These are phyloP conservation scores for Penicillium hesseltinei DNA, from an alignment of 2,329 filamentous ascomycete species.

Conservation along the genomic window DNA sequence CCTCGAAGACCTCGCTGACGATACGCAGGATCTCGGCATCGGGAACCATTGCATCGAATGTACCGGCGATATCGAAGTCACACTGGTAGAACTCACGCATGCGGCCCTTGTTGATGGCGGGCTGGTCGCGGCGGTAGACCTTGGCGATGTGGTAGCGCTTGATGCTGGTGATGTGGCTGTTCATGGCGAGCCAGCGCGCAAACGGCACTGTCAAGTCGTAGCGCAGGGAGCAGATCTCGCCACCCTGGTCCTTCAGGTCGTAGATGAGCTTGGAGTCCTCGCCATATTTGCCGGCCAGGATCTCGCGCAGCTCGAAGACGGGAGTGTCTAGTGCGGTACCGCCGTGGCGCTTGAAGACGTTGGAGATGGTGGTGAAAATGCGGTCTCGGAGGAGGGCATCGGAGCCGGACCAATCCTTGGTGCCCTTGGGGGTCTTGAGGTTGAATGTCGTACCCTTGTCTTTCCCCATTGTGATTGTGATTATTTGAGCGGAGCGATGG, in stretches of 20 bases:
- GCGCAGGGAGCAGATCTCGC: constrained; percentile 77
- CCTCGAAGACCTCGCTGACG: constrained; percentile 79
- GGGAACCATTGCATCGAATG: constrained; percentile 85
- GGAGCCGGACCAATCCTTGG: constrained; percentile 78
- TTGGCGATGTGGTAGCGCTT: constrained; percentile 96
- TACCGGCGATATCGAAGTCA: constrained; percentile 90
- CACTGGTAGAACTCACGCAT: constrained; percentile 98
- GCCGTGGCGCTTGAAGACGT: constrained; percentile 81
- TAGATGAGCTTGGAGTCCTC: constrained; percentile 93
- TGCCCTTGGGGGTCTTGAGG: constrained; percentile 88
- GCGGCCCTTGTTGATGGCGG: constrained; percentile 83
- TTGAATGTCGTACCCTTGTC: constrained; percentile 53
- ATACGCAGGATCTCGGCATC: constrained; percentile 88
- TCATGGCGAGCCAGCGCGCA: constrained; percentile 91
- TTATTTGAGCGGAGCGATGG: constrained; percentile 11
- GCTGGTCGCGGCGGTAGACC: constrained; percentile 79
- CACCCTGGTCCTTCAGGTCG: constrained; percentile 82
- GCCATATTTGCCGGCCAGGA: constrained; percentile 85
- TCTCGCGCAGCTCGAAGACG: constrained; percentile 84
- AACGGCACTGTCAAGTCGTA: constrained; percentile 90
- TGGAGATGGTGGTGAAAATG: constrained; percentile 72
- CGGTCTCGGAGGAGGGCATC: constrained; percentile 78
- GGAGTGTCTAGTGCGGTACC: constrained; percentile 75
- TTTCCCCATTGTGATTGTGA: constrained; percentile 32
- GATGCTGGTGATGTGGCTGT: constrained; percentile 74